phyloP scores from a whole-genome alignment of 176 grass and related monocot genomes.

The sorghum (Sorghum bicolor) region DNA sequence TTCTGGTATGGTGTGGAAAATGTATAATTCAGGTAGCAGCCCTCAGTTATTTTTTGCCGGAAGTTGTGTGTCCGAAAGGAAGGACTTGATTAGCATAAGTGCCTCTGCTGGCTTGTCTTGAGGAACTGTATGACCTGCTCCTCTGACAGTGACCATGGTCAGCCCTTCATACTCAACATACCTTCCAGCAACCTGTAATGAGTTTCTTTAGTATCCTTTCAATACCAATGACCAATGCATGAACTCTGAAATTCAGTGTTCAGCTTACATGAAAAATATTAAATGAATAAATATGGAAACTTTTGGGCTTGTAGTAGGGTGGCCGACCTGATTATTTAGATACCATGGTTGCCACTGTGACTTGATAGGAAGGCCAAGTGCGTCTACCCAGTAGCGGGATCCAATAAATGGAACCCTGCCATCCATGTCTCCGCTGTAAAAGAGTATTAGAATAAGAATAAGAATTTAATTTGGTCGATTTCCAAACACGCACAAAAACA shows the following conservation, averaged over 20 bases:
- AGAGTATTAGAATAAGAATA: background rate
- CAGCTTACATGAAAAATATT: background rate
- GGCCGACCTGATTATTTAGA: constrained; percentile 56
- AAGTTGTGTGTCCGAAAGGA: constrained; percentile 48
- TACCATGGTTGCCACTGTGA: constrained; percentile 76
- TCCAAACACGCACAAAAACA: background rate
- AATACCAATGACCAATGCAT: background rate
- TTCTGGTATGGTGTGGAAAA: no score
- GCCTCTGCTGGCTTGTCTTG: constrained; percentile 81
- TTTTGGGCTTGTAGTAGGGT: background rate
- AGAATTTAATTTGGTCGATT: background rate
- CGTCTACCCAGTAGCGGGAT: constrained; percentile 74
- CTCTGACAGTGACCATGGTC: constrained; percentile 83
- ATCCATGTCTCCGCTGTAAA: constrained; percentile 72
- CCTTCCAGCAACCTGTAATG: constrained; percentile 79
- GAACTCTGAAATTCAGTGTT: background rate
- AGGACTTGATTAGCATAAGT: constrained; percentile 68
- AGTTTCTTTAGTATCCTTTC: background rate
- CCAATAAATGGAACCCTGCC: constrained; percentile 82
- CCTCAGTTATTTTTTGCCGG: constrained; percentile 32
- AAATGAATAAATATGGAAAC: background rate
- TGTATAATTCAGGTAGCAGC: background rate
- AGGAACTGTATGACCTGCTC: constrained; percentile 82
- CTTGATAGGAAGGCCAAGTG: constrained; percentile 64
- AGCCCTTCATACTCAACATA: constrained; percentile 71